Evolutionary conservation across 192 early-diverging fungal species (phyloP).

Genomic region (Gamsiella multidivaricata): DNA sequence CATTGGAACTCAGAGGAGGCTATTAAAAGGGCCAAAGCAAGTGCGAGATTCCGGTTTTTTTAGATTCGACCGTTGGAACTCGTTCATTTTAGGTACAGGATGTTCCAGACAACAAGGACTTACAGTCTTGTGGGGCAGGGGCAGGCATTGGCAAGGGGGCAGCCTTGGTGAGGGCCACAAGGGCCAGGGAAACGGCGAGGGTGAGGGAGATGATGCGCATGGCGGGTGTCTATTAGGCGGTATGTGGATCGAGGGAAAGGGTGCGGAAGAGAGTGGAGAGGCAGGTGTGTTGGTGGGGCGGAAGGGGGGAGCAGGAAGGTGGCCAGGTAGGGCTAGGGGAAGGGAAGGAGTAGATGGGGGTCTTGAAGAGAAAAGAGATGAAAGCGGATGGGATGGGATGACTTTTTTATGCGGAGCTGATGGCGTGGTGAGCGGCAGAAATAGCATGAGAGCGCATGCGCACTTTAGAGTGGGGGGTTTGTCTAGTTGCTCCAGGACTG

Average conservation of each 20-base stretch:
- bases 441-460: neutral
- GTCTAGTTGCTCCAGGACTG: no score
- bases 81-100: neutral
- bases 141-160: slow-evolving; percentile 18
- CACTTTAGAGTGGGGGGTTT: no score
- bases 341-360: slow-evolving; percentile 1
- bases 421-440: neutral
- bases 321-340: neutral
- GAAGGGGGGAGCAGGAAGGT: neutral
- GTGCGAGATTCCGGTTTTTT: no score
- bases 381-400: neutral
- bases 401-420: neutral
- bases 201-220: slow-evolving; percentile 40
- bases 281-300: neutral
- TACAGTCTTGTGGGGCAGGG: slow-evolving; percentile 13
- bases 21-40: neutral
- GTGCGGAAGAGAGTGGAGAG: neutral
- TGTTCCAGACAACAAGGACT: neutral
- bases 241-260: neutral
- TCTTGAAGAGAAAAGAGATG: slow-evolving; percentile 3
- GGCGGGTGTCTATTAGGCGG: neutral
- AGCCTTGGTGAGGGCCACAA: slow-evolving; percentile 25
- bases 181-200: slow-evolving; percentile 30
- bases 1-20: slow-evolving; percentile 12
- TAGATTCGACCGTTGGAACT: no score